Percentiles rank a stretch among this genome's conserved stretches.
Evolutionary conservation across 371 early-diverging fungal species (phyloP).

Genomic region (Dentiscutata heterogama): DNA sequence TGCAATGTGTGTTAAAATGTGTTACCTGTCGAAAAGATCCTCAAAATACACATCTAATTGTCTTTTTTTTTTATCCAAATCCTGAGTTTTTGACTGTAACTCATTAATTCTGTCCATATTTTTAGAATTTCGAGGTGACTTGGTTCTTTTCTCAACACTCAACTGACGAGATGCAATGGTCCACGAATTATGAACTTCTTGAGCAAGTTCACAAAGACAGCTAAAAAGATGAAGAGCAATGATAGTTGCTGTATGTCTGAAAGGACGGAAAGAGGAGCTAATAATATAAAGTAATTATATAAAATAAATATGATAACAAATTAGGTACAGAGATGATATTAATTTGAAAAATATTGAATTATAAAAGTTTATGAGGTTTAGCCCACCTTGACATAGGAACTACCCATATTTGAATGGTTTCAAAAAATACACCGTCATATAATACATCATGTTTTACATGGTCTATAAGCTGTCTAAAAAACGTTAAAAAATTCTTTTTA

Average conservation of each 20-base stretch:
- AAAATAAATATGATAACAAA: not conserved
- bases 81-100: constrained; percentile 51
- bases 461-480: constrained; percentile 67
- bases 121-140: constrained; percentile 49
- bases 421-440: constrained; percentile 68
- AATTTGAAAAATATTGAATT: not conserved
- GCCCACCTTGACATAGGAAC: constrained; percentile 55
- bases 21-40: constrained; percentile 74
- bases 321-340: not conserved
- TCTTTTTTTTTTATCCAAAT: constrained; percentile 56
- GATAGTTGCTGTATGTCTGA: constrained; percentile 89
- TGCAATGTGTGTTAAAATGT: not conserved
- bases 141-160: constrained; percentile 56
- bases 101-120: constrained; percentile 18
- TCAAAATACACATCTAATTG: constrained; percentile 59
- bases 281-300: constrained; percentile 14
- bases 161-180: constrained; percentile 75
- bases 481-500: constrained; percentile 65
- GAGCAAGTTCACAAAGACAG: constrained; percentile 71
- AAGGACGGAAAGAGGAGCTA: constrained; percentile 84
- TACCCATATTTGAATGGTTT: constrained; percentile 56
- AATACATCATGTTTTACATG: constrained; percentile 70
- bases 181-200: constrained; percentile 65
- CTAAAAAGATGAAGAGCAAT: constrained; percentile 71
- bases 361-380: not conserved